These are phyloP conservation scores for Schwanniomyces etchellsii DNA, from an alignment of 1,139 yeast genomes.

Conservation along the genomic window DNA sequence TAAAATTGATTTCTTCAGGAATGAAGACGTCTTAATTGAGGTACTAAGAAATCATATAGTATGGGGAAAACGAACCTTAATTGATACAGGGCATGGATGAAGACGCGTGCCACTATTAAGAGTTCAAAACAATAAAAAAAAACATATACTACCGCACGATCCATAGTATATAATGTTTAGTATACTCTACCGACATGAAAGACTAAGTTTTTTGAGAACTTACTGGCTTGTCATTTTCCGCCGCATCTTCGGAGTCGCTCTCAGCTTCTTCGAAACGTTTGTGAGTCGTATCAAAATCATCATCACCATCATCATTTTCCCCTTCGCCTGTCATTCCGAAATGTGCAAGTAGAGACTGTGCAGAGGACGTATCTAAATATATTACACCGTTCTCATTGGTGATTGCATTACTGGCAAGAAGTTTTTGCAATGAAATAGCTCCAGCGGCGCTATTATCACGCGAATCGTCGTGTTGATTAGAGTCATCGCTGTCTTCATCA, in stretches of 20 bases:
- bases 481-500: conserved; percentile 8
- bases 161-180: too few relatives aligned
- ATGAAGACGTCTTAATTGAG: too few relatives aligned
- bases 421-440: conserved; percentile 48
- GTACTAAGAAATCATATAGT: too few relatives aligned
- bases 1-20: too few relatives aligned
- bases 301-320: conserved; percentile 14
- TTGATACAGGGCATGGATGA: too few relatives aligned
- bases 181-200: too few relatives aligned
- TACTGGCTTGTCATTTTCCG: conserved; percentile 2
- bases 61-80: too few relatives aligned
- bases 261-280: conserved; percentile 23
- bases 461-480: conserved; percentile 19
- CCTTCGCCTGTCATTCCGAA: conserved; percentile 37
- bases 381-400: conserved; percentile 55
- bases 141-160: too few relatives aligned
- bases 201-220: too few relatives aligned
- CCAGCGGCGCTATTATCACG: conserved; percentile 14
- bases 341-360: conserved; percentile 45
- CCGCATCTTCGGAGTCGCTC: conserved; percentile 7
- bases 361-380: conserved; percentile 45
- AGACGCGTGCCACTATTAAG: too few relatives aligned
- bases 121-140: too few relatives aligned
- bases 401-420: conserved; percentile 46
- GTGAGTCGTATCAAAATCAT: conserved; percentile 16